Evolutionary conservation across 2,329 filamentous ascomycete species (phyloP), one percentile per base, ranked within the genome.

Genomic region (Colletotrichum zoysiae): DNA sequence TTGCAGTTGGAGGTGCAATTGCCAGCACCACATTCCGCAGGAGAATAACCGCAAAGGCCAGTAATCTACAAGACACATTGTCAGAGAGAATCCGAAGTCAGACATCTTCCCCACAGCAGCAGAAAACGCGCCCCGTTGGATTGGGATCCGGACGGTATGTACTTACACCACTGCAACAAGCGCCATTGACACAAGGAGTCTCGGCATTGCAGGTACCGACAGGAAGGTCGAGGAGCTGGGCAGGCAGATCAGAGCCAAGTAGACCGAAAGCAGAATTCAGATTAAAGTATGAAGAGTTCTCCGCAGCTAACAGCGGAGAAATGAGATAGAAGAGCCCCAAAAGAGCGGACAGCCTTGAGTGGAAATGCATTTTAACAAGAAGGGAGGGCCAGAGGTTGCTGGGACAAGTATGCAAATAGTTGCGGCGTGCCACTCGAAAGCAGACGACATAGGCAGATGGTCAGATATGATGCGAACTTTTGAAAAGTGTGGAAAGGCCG

Each of bases 371-470:
- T 55, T 55, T 35, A 35, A 35, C 51, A 55, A 55, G 51, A 55
- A 55, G 51, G 51, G 51, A 55, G 26, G 3, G 51, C 51, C 51
- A 55, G 51, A 55, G 30, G 51, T 55, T 55, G 51, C 51, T 35
- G 51, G 30, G 51, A 55, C 51, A 55, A 55, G 30, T 35, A 35
- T 55, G 51, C 51, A 55, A 55, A 55, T 35, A 55, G 51, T 55
- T 55, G 26, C 51, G 51, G 51, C 51, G 51, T 50, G 67, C 67
- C 18, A 57, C 63, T 58, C 61, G 46, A 55, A 30, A 40, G 35
- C 35, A 50, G 42, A 30, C 46, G 63, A n/a, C n/a, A n/a, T n/a
- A 42, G 33, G n/a, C 44, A 55, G 51, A 55, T 55, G 51, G 51
- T 35, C 51, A 55, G 26, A 55, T 55, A 30, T 55, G 51, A 55